These are phyloP conservation scores for Berkeleyomyces rouxiae DNA, from an alignment of 2,329 filamentous ascomycete species.

Conservation along the genomic window DNA sequence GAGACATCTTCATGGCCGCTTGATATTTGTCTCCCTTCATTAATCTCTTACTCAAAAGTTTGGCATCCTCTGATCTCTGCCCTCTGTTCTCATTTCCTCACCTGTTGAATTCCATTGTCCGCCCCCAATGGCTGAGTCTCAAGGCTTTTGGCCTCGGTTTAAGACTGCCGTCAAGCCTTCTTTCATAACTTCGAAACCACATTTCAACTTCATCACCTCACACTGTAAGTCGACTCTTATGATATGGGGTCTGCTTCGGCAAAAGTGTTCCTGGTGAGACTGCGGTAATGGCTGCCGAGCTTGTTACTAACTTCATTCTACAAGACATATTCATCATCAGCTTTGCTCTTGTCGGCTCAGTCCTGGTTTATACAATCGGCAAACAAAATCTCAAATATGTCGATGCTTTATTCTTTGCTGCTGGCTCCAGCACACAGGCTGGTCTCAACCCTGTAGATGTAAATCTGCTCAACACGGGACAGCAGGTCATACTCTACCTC, in stretches of 20 bases:
- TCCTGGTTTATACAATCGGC: conserved; percentile 52
- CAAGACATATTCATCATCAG: conserved; percentile 66
- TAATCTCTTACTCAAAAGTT: no score
- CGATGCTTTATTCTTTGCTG: conserved; percentile 78
- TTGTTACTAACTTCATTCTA: not conserved
- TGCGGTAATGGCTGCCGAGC: not conserved
- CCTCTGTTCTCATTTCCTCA: no score
- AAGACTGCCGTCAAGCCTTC: conserved; percentile 33
- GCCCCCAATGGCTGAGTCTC: conserved; percentile 4
- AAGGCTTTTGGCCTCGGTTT: conserved; percentile 26
- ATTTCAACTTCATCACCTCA: conserved; percentile 66
- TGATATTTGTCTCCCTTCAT: no score
- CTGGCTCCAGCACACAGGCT: conserved; percentile 76
- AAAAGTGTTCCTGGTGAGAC: not conserved
- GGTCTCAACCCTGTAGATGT: conserved; percentile 70
- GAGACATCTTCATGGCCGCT: not conserved
- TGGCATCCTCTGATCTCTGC: no score
- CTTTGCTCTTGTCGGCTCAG: conserved; percentile 54
- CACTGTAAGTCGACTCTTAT: conserved; percentile 44
- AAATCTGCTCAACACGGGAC: conserved; percentile 51
- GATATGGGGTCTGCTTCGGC: conserved; percentile 5
- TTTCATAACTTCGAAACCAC: conserved; percentile 43
- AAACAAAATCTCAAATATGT: conserved; percentile 53
- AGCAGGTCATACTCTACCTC: conserved; percentile 57
- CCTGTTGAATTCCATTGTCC: no score